Conservation (phyloP, 352 stramenopile species). For the Pythium dissimile region DNA sequence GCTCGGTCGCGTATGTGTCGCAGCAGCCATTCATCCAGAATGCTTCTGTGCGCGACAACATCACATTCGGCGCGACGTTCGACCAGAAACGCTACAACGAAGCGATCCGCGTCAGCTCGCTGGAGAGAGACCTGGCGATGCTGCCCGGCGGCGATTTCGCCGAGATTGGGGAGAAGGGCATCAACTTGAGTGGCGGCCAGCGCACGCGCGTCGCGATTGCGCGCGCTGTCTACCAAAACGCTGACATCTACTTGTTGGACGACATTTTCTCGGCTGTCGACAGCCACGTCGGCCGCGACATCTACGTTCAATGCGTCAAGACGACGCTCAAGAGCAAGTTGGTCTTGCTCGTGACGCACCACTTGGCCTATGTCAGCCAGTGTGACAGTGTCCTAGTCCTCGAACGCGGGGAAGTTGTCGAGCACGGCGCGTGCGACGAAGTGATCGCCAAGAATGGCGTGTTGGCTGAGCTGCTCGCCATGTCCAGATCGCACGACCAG, state of each 20-base stretch:
- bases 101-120: constrained; percentile 42
- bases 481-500: constrained; percentile 58
- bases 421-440: constrained; percentile 24
- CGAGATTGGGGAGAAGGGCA: constrained; percentile 49
- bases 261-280: constrained; percentile 36
- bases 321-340: constrained; percentile 38
- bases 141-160: constrained; percentile 66
- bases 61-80: constrained; percentile 24
- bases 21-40: constrained; percentile 37
- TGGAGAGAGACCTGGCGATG: constrained; percentile 58
- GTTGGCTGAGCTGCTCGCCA: constrained; percentile 45
- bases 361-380: constrained; percentile 15
- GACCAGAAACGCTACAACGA: constrained; percentile 22
- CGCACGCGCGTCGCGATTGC: constrained; percentile 27
- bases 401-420: constrained; percentile 40
- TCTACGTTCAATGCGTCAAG: constrained; percentile 28
- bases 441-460: constrained; percentile 43
- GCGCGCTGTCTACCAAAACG: constrained; percentile 26
- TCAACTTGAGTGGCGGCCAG: constrained; percentile 36
- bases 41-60: constrained; percentile 27
- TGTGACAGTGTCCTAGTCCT: constrained; percentile 30
- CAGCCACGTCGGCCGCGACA: constrained; percentile 25
- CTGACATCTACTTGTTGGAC: constrained; percentile 35
- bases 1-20: constrained; percentile 21
- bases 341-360: constrained; percentile 79